Base-by-base conservation (phyloP, 192 early-diverging fungal species). In the Coemansia sp. region DNA sequence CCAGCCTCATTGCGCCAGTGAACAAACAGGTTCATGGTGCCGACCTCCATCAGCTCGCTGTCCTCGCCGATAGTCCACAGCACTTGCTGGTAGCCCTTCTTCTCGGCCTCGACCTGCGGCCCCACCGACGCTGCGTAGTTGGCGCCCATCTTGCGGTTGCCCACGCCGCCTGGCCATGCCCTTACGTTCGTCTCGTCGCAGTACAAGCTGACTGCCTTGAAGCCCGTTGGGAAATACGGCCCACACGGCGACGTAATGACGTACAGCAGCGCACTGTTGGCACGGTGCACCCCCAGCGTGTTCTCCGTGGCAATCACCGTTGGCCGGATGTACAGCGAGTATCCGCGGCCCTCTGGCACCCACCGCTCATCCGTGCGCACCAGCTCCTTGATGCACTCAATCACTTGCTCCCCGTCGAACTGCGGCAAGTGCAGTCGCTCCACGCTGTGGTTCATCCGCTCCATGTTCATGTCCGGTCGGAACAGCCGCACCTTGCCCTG, bases 381-480 rank as follows among this genome's bases (percentile, higher is more conserved):
- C 51, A 93, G 89, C 76, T 95, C 87, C 85, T 93, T 87, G 78
- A 98, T 93, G 79, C 89, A 89, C 78, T 94, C 89, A 57, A 93
- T 85, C 24, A 94, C 76, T 84, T 97, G 90, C 8, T 87, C 85
- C 15, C 85, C 84, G 80, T 96, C 89, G 57, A 98, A 97, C 66
- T 70, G 60, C 18, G 96, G 96, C 67, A 98, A 86, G 51, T 93
- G 85, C 69, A 98, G 86, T 57, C 96, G 90, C 49, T 87, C 79
- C 31, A 92, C 92, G 60, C 93, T 94, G 34, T 67, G 82, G 74
- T 89, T 89, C 75, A 98, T 87, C 61, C 96, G 90, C 77, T 86
- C 86, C 95, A 98, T 98, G 89, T 98, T 98, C 93, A 94, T 94
- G 46, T 98, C 93, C 7, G 96, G 96, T n/a, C 96, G 90, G 89